Base-by-base conservation (phyloP, 2,329 filamentous ascomycete genomes). In the Verticillium longisporum region DNA sequence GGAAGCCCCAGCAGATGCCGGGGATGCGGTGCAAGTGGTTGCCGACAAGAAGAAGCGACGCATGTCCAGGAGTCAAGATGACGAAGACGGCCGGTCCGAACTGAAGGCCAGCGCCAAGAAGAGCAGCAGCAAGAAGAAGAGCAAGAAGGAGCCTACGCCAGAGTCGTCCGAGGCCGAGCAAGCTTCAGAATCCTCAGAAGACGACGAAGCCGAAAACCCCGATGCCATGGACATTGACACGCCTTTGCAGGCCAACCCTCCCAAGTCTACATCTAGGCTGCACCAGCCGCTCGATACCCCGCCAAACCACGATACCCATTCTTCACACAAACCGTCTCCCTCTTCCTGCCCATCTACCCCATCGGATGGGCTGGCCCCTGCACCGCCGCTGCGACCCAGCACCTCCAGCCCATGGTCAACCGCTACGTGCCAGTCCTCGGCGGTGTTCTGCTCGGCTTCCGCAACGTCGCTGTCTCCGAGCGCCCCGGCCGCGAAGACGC, bases 331-430 rank as follows among this genome's bases (percentile, higher is more conserved):
- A 92, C 89, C 26, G 84, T 91, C 53, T 93, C 93, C 1, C 84
- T 97, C 68, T 93, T 91, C 76, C 83, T 93, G 65, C 85, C 89
- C 1, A 80, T 95, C 64, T 89, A 86, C 64, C 90, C 91, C 11
- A 78, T 85, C 45, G 88, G 88, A 55, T 89, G 91, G 75, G 80
- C 83, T 63, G 83, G 86, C 61, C 89, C 90, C 0, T 77, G 92
- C 65, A 87, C 89, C 67, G 88, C 86, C 62, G 82, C 89, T 63
- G 86, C 88, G 70, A 84, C 87, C 63, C 89, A 93, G 69, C 86
- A 93, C 70, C 83, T 95, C 61, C 86, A 86, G 45, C 89, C 89
- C 10, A 81, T 93, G 6, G 79, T 92, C 53, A 88, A 93, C 69
- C 88, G 86, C 67, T 95, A 93, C 76, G 89, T 91, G 62, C 83